A percentile compares a stretch with the other conserved stretches of the same genome.
phyloP scores from a whole-genome alignment of 768 basidiomycete species.

The Termitomyces sp. region DNA sequence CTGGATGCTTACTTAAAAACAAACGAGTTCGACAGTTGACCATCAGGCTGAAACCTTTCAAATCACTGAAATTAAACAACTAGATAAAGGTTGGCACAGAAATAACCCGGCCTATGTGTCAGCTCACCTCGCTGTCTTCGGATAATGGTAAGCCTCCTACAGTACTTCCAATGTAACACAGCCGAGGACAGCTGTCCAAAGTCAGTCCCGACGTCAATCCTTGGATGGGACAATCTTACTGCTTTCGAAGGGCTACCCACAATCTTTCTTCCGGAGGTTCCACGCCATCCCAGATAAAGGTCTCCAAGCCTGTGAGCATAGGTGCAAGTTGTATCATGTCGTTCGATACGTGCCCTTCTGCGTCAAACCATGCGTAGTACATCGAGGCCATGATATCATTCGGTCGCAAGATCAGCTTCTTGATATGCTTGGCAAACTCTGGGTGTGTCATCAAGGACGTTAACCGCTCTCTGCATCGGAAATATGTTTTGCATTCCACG shows the following conservation, averaged over 20 bases:
- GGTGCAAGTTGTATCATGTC: conserved; percentile 14
- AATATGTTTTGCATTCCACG: conserved; percentile 11
- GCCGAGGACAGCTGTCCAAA: conserved; percentile 16
- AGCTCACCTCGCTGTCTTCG: conserved; percentile 17
- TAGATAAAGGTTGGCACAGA: neutral
- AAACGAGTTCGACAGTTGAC: conserved; percentile 13
- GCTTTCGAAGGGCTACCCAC: conserved; percentile 16
- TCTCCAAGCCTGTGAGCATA: conserved; percentile 12
- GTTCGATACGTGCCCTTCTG: conserved; percentile 10
- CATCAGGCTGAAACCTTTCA: conserved; percentile 16
- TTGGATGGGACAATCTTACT: conserved; percentile 5
- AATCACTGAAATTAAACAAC: conserved; percentile 19
- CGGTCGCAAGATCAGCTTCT: conserved; percentile 17
- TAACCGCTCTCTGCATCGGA: conserved; percentile 16
- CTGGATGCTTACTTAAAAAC: conserved; percentile 3
- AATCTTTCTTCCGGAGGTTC: conserved; percentile 17
- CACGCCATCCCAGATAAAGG: conserved; percentile 22
- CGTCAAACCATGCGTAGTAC: conserved; percentile 8
- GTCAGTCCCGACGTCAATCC: neutral
- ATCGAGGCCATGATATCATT: conserved; percentile 11
- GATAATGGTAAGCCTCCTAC: conserved; percentile 13
- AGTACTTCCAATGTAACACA: conserved; percentile 18
- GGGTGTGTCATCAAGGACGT: conserved; percentile 8
- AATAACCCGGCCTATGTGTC: neutral
- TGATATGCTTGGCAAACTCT: conserved; percentile 13